Conservation (phyloP, 352 stramenopile species). For the Paralagenidium karlingii region DNA sequence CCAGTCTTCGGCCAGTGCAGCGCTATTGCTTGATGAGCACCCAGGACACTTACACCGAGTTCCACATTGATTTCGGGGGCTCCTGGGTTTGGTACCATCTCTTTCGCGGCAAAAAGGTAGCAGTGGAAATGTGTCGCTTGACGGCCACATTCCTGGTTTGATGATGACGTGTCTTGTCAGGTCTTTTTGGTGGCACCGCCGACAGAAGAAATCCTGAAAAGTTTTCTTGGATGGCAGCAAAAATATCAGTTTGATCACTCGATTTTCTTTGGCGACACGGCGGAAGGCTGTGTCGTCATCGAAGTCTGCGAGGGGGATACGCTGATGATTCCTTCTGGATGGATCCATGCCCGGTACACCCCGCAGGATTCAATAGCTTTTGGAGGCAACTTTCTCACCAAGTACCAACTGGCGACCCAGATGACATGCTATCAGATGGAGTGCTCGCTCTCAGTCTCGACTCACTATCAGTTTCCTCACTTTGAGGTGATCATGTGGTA, state of each 20-base stretch:
- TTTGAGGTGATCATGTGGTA: slow-evolving; percentile 25
- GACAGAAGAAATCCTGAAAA: slow-evolving; percentile 15
- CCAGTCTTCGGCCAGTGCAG: slow-evolving; percentile 12
- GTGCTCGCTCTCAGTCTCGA: slow-evolving; percentile 9
- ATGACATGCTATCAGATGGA: slow-evolving; percentile 18
- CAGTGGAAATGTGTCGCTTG: no score
- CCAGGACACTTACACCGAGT: slow-evolving; percentile 26
- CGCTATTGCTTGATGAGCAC: slow-evolving; percentile 31
- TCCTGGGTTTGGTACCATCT: slow-evolving; percentile 35
- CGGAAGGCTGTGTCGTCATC: slow-evolving; percentile 14
- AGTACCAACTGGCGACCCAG: slow-evolving; percentile 22
- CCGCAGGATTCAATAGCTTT: slow-evolving; percentile 27
- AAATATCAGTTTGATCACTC: slow-evolving; percentile 10
- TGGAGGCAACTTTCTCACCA: slow-evolving; percentile 24
- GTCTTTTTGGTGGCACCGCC: slow-evolving; percentile 26
- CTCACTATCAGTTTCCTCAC: slow-evolving; percentile 18
- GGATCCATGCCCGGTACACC: slow-evolving; percentile 31
- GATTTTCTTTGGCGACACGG: slow-evolving; percentile 12
- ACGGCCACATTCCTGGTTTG: no score
- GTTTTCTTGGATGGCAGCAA: slow-evolving; percentile 14
- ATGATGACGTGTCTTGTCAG: no score
- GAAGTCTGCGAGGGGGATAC: slow-evolving; percentile 20
- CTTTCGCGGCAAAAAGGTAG: slow-evolving; percentile 22
- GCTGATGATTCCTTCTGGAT: slow-evolving; percentile 26
- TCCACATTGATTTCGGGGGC: slow-evolving; percentile 27